Conservation (phyloP, 2,329 filamentous ascomycete genomes). For the Plenodomus biglobosus region DNA sequence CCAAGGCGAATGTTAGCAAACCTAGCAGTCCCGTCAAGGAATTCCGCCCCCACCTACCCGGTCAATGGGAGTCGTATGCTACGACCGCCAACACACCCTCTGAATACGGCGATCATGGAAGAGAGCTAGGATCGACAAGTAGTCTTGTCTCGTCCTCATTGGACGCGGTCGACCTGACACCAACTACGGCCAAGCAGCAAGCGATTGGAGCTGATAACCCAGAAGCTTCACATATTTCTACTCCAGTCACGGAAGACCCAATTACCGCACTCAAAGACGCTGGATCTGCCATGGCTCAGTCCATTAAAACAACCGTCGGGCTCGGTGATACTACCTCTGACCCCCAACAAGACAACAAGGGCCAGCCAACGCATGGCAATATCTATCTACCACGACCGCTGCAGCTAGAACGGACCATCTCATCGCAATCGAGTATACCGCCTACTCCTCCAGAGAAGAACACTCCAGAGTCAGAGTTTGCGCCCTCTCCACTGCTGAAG, state of each 20-base stretch:
- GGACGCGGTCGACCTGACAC: conserved; percentile 37
- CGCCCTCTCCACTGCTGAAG: conserved; percentile 38
- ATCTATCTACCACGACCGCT: conserved; percentile 43
- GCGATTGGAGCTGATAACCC: conserved; percentile 24
- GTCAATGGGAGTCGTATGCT: conserved; percentile 56
- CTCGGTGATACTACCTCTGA: conserved; percentile 23
- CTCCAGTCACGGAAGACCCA: conserved; percentile 31
- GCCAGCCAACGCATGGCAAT: conserved; percentile 29
- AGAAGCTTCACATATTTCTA: conserved; percentile 9
- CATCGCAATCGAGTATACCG: conserved; percentile 40
- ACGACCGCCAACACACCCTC: conserved; percentile 43
- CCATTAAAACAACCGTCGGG: conserved; percentile 47
- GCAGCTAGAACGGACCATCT: conserved; percentile 42
- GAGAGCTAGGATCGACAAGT: conserved; percentile 19
- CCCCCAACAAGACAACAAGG: conserved; percentile 7
- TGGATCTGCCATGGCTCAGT: conserved; percentile 52
- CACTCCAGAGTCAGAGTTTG: conserved; percentile 31
- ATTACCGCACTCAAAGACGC: conserved; percentile 50
- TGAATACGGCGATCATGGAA: conserved; percentile 34
- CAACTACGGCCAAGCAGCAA: conserved; percentile 41
- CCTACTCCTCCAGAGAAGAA: conserved; percentile 55
- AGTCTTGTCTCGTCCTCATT: conserved; percentile 15
- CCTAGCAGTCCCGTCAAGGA: conserved; percentile 42
- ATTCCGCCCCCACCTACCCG: conserved; percentile 57
- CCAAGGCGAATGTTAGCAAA: conserved; percentile 29